Evolutionary conservation across 1,284 basidiomycete species (phyloP), one percentile per base, ranked within the genome.

Genomic region (Puccinia hordei): DNA sequence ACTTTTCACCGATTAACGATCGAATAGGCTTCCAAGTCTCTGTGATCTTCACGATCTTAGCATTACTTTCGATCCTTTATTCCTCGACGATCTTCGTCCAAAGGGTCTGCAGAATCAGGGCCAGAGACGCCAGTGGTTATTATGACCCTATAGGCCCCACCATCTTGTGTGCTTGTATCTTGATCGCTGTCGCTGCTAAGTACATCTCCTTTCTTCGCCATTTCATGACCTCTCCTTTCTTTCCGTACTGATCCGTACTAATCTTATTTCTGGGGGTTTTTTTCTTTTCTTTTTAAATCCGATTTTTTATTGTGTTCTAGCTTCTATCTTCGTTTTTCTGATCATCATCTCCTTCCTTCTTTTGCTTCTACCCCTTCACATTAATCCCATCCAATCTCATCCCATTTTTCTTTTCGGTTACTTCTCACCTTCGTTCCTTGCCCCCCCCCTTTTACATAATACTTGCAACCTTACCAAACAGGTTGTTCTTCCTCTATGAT

Each of bases 51-150:
- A 98, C 95, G 0, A 86, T 95, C 78, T 90, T 92, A 10, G 93
- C 97, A 19, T 89, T 99, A n/a, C 86, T 93, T 68, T 90, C 94
- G 1, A 93, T 98, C 83, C 90, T 92, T 22, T 99, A 99, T 87
- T 90, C 92, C 0, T 93, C 92, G 2, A 89, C 89, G 81, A 92
- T 96, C 83, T 99, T 96, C 86, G 89, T 93, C n/a, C 92, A 91
- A 85, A 91, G 96, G 73, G 91, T 94, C 15, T 84, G 90, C 80
- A 90, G 90, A 83, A 89, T 99, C 83, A 88, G 93, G 51, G 49
- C 30, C 30, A 44, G 74, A 1, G 27, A 46, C n/a, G 74, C 74
- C 19, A 22, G 27, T 5, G 74, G 74, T 9, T 77, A 77, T 30
- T 68, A 77, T 33, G 74, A 77, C 27, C 74, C 74, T 19, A 38